A percentile compares a stretch with the other conserved stretches of the same genome.
Conservation (phyloP, 2,329 filamentous ascomycete species). For the Cladophialophora immunda region DNA sequence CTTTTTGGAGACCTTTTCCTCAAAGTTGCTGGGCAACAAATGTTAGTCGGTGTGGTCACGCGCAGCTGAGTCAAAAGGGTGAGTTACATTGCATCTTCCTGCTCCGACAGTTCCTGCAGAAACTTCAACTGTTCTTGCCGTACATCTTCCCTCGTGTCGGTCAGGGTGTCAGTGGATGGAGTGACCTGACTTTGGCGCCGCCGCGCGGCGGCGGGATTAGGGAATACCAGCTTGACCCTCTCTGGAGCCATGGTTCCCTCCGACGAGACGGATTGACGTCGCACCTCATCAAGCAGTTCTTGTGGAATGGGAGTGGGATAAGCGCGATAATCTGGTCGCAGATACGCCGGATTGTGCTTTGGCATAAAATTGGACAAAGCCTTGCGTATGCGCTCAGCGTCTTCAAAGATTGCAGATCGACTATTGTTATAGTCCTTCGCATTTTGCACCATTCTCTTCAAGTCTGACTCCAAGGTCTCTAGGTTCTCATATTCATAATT, state of each 20-base stretch:
- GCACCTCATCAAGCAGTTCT: constrained; percentile 50
- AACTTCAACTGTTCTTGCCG: constrained; percentile 34
- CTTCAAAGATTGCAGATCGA: constrained; percentile 76
- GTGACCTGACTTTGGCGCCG: constrained; percentile 35
- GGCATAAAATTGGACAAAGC: constrained; percentile 88
- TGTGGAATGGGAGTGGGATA: constrained; percentile 76
- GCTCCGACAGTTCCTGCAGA: constrained; percentile 36
- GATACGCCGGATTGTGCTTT: constrained; percentile 84
- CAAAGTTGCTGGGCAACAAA: constrained; percentile 56
- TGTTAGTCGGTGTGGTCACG: constrained; percentile 35
- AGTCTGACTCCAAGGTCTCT: constrained; percentile 79
- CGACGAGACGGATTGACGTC: constrained; percentile 32
- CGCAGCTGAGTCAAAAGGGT: constrained; percentile 2
- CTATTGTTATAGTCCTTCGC: constrained; percentile 85
- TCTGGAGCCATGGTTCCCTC: constrained; percentile 26
- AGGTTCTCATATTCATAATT: constrained; percentile 74
- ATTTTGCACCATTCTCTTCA: constrained; percentile 88
- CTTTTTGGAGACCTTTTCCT: constrained; percentile 69
- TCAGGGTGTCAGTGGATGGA: constrained; percentile 25
- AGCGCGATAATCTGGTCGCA: constrained; percentile 72
- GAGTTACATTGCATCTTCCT: constrained; percentile 32
- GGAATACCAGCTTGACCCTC: constrained; percentile 38
- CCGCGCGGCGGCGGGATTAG: constrained; percentile 15
- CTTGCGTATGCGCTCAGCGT: constrained; percentile 87
- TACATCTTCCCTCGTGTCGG: constrained; percentile 27